Percentiles rank a stretch among this genome's conserved stretches.
Evolutionary conservation across 139 green algal species (phyloP).

Genomic region (Astrephomene gubernaculifera): DNA sequence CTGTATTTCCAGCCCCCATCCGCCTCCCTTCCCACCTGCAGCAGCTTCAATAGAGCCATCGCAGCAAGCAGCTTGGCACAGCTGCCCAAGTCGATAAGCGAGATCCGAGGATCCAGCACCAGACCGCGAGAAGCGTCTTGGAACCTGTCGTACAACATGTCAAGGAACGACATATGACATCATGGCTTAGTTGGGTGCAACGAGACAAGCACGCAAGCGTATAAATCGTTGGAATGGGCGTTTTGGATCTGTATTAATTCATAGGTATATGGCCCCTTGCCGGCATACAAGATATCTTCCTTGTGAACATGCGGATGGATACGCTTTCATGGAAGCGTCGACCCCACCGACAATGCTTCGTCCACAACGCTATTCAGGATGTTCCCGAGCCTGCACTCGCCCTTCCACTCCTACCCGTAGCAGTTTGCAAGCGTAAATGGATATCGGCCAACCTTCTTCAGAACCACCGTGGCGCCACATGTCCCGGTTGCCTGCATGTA

Average conservation of each 20-base stretch:
- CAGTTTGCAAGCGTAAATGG: not conserved
- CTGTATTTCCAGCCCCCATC: too few species aligned
- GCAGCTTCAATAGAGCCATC: conserved; percentile 11
- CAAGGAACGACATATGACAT: not conserved
- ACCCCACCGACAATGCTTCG: too few species aligned
- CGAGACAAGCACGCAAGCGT: too few species aligned
- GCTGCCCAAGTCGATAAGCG: conserved; percentile 11
- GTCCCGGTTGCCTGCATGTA: not conserved
- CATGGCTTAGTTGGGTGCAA: too few species aligned
- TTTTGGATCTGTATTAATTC: too few species aligned
- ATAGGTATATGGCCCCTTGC: too few species aligned
- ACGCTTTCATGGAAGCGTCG: too few species aligned
- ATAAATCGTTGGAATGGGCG: too few species aligned
- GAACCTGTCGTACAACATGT: not conserved
- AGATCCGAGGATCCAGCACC: not conserved
- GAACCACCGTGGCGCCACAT: not conserved
- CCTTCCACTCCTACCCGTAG: conserved; percentile 24
- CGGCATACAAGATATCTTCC: too few species aligned
- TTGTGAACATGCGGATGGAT: too few species aligned
- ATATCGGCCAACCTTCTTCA: conserved; percentile 1
- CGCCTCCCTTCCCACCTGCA: conserved; percentile 32
- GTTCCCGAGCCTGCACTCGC: too few species aligned
- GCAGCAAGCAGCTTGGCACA: conserved; percentile 30
- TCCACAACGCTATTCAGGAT: too few species aligned
- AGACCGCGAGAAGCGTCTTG: not conserved